Evolutionary conservation across 2,329 filamentous ascomycete species (phyloP).

Genomic region (Fusarium torulosum): DNA sequence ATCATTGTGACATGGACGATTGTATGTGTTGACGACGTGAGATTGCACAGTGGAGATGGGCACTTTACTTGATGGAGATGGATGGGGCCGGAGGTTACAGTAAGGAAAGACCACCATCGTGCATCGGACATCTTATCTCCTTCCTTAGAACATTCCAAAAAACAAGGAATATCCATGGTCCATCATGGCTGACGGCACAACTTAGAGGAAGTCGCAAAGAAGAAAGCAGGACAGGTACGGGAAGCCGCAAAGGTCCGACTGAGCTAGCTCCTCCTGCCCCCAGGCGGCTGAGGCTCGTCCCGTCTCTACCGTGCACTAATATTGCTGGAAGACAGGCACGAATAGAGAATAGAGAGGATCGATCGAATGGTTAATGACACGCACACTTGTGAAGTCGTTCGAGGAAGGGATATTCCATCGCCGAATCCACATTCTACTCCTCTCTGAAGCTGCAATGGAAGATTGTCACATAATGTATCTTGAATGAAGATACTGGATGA

Average conservation of each 20-base stretch:
- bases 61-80: background rate
- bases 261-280: background rate
- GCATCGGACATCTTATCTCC: slow-evolving; percentile 5
- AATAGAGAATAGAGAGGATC: background rate
- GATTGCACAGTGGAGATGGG: slow-evolving; percentile 4
- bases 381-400: background rate
- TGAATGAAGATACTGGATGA: too few species aligned
- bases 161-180: slow-evolving; percentile 14
- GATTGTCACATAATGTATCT: too few species aligned
- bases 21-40: slow-evolving; percentile 1
- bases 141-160: slow-evolving; percentile 15
- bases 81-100: background rate
- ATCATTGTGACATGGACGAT: background rate
- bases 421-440: too few species aligned
- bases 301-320: background rate
- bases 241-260: background rate
- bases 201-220: slow-evolving; percentile 2
- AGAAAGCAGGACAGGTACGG: too few species aligned
- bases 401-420: background rate
- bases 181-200: background rate
- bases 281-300: slow-evolving; percentile 16
- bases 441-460: too few species aligned
- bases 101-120: slow-evolving; percentile 2
- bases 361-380: background rate
- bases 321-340: background rate